Evolutionary conservation across 495 filamentous ascomycete species (phyloP).

Genomic region (Glutinoglossum americanum): DNA sequence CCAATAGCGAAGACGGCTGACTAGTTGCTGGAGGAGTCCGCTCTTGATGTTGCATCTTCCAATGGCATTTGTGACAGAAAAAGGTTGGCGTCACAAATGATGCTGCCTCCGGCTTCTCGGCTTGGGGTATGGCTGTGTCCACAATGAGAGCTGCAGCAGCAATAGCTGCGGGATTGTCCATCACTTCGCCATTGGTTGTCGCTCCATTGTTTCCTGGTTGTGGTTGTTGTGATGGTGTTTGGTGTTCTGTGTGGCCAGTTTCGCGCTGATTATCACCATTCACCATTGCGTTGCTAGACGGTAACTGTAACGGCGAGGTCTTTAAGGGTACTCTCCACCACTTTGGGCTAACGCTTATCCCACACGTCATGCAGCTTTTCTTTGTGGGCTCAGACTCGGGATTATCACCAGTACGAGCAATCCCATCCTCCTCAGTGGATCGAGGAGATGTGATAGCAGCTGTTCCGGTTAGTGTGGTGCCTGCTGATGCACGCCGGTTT

Average conservation of each 20-base stretch:
- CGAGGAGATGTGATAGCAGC: neutral
- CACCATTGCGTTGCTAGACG: neutral
- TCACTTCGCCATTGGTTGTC: neutral
- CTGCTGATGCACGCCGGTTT: conserved; percentile 22
- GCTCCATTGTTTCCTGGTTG: neutral
- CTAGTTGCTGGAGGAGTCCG: neutral
- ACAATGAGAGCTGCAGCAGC: conserved; percentile 1
- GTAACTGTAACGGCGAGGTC: neutral
- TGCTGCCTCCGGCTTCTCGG: neutral
- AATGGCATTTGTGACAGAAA: conserved; percentile 4
- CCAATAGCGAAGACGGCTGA: neutral
- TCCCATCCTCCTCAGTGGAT: conserved; percentile 12
- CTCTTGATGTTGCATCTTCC: neutral
- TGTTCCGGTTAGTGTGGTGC: neutral
- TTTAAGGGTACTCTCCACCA: conserved; percentile 26
- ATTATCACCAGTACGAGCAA: neutral
- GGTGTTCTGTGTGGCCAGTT: neutral
- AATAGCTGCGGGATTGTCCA: neutral
- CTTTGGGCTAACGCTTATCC: conserved; percentile 34
- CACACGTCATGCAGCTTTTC: conserved; percentile 26
- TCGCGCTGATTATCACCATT: neutral
- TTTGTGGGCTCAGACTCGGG: conserved; percentile 2
- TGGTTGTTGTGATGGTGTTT: neutral
- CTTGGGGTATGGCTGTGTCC: neutral
- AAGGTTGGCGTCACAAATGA: neutral